These are phyloP conservation scores for Peziza echinospora DNA, from an alignment of 495 filamentous ascomycete genomes.

Conservation along the genomic window DNA sequence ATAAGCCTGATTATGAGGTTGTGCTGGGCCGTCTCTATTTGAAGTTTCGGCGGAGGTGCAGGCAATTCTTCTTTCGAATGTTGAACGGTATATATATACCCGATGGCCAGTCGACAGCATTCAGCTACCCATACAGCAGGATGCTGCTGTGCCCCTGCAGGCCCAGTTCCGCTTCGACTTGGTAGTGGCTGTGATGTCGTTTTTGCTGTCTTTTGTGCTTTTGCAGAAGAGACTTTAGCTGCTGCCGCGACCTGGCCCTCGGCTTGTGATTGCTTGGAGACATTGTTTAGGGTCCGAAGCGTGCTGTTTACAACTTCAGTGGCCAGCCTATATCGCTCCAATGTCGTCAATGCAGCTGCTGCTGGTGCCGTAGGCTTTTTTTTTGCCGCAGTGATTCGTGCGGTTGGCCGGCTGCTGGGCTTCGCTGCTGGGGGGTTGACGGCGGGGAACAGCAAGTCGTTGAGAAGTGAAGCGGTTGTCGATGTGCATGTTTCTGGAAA, in stretches of 20 bases:
- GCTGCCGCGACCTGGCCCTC: not conserved
- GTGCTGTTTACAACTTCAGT: conserved; percentile 63
- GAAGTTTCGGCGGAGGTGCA: conserved; percentile 35
- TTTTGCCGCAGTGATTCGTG: not conserved
- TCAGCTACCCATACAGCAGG: conserved; percentile 31
- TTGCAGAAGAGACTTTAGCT: conserved; percentile 1
- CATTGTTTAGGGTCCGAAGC: conserved; percentile 51
- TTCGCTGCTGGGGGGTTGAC: conserved; percentile 40
- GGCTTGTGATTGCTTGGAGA: conserved; percentile 30
- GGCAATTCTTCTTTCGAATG: conserved; percentile 20
- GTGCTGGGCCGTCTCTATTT: conserved; percentile 68
- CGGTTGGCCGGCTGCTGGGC: not conserved
- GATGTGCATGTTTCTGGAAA: conserved; percentile 11
- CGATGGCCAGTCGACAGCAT: conserved; percentile 55
- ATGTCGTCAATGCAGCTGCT: not conserved
- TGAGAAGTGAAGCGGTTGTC: conserved; percentile 10
- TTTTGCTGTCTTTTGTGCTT: conserved; percentile 6
- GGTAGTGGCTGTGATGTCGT: not conserved
- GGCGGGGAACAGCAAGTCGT: conserved; percentile 28
- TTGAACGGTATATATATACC: conserved; percentile 41
- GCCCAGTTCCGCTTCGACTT: not conserved
- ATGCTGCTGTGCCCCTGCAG: not conserved
- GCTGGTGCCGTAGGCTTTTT: not conserved
- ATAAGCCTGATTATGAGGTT: conserved; percentile 53
- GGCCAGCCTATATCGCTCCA: conserved; percentile 32